Conservation (phyloP, 768 basidiomycete species). For the Psilocybe cubensis region DNA sequence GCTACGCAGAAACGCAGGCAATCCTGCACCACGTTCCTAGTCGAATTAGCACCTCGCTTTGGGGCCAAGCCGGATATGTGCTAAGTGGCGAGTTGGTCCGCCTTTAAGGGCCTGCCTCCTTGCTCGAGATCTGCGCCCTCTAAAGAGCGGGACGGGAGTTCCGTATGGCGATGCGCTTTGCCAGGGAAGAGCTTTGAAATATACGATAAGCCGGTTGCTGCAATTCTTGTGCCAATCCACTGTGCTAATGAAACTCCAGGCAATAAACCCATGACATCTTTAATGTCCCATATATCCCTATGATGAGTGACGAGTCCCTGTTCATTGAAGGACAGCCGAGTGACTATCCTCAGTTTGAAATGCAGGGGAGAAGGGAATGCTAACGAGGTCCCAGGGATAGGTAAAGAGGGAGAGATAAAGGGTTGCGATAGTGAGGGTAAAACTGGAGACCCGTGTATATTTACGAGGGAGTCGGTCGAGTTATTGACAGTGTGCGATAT, state of each 20-base stretch:
- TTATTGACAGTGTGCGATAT: conserved; percentile 29
- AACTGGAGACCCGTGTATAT: conserved; percentile 31
- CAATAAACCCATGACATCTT: conserved; percentile 73
- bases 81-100: conserved; percentile 1
- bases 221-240: conserved; percentile 69
- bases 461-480: conserved; percentile 45
- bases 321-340: conserved; percentile 79
- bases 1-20: background rate
- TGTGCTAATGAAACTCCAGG: conserved; percentile 70
- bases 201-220: conserved; percentile 59
- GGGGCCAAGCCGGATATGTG: background rate
- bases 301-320: conserved; percentile 81
- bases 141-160: conserved; percentile 13
- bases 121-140: conserved; percentile 21
- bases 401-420: conserved; percentile 50
- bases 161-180: conserved; percentile 14
- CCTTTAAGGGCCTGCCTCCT: conserved; percentile 12
- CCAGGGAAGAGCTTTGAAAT: conserved; percentile 36
- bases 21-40: background rate
- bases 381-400: conserved; percentile 60
- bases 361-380: conserved; percentile 73
- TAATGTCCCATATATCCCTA: conserved; percentile 81
- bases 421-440: conserved; percentile 30
- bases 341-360: conserved; percentile 70
- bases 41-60: conserved; percentile 2